These are phyloP conservation scores for Reutealis trisperma DNA, from an alignment of 345 rosid genomes.

Conservation along the genomic window DNA sequence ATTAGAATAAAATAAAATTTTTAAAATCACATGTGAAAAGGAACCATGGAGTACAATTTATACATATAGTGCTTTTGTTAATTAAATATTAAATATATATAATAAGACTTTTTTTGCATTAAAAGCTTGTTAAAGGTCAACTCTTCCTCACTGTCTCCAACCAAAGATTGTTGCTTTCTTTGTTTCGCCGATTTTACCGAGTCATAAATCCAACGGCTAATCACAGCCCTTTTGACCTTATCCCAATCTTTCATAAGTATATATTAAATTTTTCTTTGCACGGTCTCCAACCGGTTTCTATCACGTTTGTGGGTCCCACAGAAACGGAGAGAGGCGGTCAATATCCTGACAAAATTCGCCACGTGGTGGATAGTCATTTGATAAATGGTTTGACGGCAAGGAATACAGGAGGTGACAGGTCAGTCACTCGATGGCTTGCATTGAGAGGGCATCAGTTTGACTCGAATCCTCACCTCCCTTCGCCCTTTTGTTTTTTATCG, in stretches of 20 bases:
- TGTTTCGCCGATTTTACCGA: slow-evolving; percentile 18
- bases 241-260: not conserved
- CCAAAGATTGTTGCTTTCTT: slow-evolving; percentile 1
- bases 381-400: slow-evolving; percentile 29
- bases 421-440: slow-evolving; percentile 28
- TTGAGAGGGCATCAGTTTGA: slow-evolving; percentile 41
- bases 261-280: slow-evolving; percentile 10
- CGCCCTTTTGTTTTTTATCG: slow-evolving; percentile 4
- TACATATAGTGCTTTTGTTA: too few species aligned
- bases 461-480: slow-evolving; percentile 20
- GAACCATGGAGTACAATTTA: too few species aligned
- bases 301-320: slow-evolving; percentile 28
- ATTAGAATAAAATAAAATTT: too few species aligned
- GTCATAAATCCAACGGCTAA: slow-evolving; percentile 52
- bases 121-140: slow-evolving; percentile 54
- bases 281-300: slow-evolving; percentile 33
- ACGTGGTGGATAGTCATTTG: slow-evolving; percentile 36
- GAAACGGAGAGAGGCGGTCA: slow-evolving; percentile 33
- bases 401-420: slow-evolving; percentile 26
- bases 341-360: slow-evolving; percentile 22
- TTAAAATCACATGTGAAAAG: too few species aligned
- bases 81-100: too few species aligned
- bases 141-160: slow-evolving; percentile 59
- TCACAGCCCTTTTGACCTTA: slow-evolving; percentile 42
- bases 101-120: slow-evolving; percentile 40